Evolutionary conservation across 2,329 filamentous ascomycete species (phyloP).

Genomic region (Rutstroemia sydowiana): DNA sequence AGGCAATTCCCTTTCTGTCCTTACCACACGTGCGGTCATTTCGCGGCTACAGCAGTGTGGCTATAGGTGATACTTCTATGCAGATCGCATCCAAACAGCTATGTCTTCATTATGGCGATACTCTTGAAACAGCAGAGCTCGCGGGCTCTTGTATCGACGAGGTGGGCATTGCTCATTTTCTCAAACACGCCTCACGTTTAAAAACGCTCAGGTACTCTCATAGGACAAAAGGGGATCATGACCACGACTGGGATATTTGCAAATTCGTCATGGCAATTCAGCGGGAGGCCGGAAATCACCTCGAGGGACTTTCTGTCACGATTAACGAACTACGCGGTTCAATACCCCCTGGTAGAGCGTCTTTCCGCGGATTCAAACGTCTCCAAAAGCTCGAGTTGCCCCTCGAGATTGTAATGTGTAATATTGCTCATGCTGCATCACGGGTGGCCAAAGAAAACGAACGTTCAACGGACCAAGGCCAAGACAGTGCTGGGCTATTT

Average conservation of each 20-base stretch:
- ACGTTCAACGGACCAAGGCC: neutral
- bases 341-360: constrained; percentile 4
- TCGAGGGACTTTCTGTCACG: neutral
- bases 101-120: neutral
- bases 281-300: neutral
- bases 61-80: neutral
- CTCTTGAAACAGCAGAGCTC: neutral
- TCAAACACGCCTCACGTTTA: neutral
- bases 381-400: constrained; percentile 12
- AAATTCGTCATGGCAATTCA: neutral
- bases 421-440: neutral
- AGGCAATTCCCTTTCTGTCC: neutral
- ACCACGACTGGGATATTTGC: neutral
- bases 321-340: neutral
- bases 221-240: neutral
- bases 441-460: neutral
- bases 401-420: constrained; percentile 13
- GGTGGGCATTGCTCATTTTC: neutral
- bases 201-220: neutral
- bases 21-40: neutral
- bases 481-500: neutral
- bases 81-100: neutral
- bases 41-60: neutral
- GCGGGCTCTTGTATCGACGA: neutral
- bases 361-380: constrained; percentile 9